Conservation (phyloP, 352 stramenopile species). For the Globisporangium cylindrosporum region DNA sequence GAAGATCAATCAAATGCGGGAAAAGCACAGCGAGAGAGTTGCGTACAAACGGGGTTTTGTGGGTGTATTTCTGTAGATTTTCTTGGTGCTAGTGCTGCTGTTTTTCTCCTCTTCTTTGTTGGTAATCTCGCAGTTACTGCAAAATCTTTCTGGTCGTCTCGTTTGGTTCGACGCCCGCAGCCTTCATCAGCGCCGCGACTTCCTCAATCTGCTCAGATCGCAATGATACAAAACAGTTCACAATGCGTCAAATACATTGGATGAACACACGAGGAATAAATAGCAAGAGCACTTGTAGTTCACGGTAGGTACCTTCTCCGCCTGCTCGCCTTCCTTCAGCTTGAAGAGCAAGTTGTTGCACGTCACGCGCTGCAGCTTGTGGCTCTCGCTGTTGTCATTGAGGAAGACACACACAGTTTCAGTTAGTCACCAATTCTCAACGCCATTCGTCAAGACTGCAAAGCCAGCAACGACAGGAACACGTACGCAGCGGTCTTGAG, state of each 20-base stretch:
- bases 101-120: not conserved
- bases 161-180: constrained; percentile 70
- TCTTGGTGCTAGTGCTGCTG: not conserved
- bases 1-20: not conserved
- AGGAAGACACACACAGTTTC: constrained; percentile 4
- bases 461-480: not conserved
- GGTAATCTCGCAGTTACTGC: constrained; percentile 32
- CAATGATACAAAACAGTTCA: not conserved
- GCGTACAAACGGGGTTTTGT: not conserved
- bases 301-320: constrained; percentile 46
- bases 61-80: constrained; percentile 13
- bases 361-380: constrained; percentile 81
- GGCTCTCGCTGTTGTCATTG: constrained; percentile 37
- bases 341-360: constrained; percentile 87
- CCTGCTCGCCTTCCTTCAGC: constrained; percentile 77
- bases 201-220: constrained; percentile 49
- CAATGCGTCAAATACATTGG: not conserved
- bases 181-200: constrained; percentile 76
- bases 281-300: not conserved
- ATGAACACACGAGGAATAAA: constrained; percentile 4
- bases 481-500: constrained; percentile 79
- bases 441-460: not conserved
- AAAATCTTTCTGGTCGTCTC: constrained; percentile 84
- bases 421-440: not conserved
- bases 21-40: not conserved